Evolutionary conservation across 768 basidiomycete species (phyloP).

Genomic region (Gymnopilus dilepis): DNA sequence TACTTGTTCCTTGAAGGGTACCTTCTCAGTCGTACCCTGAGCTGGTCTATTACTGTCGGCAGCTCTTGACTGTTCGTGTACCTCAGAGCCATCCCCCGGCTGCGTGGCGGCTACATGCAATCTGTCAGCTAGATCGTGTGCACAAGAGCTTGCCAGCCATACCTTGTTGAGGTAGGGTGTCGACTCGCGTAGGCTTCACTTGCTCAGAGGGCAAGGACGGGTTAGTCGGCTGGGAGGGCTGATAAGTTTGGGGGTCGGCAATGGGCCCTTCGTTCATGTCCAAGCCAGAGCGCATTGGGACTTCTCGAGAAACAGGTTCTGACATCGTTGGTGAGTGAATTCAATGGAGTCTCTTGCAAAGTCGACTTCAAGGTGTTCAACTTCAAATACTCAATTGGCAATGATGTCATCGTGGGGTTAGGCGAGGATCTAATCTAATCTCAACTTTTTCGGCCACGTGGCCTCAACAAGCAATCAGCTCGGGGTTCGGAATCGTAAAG

Average conservation of each 20-base stretch:
- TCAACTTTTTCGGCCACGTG: background rate
- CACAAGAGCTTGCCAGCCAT: background rate
- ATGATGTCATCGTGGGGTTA: conserved; percentile 3
- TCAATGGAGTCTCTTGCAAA: too few species aligned
- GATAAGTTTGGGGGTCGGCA: background rate
- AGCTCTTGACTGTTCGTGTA: background rate
- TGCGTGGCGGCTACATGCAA: background rate
- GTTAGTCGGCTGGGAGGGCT: background rate
- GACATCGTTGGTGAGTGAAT: background rate
- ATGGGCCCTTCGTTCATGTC: background rate
- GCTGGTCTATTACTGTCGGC: background rate
- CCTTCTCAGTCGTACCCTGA: background rate
- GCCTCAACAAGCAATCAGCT: too few species aligned
- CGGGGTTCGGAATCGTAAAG: too few species aligned
- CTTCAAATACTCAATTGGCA: too few species aligned
- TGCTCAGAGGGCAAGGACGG: conserved; percentile 3
- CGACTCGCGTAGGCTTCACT: background rate
- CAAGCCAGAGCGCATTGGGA: background rate
- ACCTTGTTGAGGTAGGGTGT: conserved; percentile 7
- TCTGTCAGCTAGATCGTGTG: background rate
- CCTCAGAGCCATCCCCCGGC: conserved; percentile 3
- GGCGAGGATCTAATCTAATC: background rate
- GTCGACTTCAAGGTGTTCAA: too few species aligned
- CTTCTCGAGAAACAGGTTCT: conserved; percentile 6
- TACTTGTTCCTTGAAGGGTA: conserved; percentile 3